Percentiles rank a stretch among this genome's conserved stretches.
Conservation (phyloP, 441 rosid species). For the Capsella rubella region DNA sequence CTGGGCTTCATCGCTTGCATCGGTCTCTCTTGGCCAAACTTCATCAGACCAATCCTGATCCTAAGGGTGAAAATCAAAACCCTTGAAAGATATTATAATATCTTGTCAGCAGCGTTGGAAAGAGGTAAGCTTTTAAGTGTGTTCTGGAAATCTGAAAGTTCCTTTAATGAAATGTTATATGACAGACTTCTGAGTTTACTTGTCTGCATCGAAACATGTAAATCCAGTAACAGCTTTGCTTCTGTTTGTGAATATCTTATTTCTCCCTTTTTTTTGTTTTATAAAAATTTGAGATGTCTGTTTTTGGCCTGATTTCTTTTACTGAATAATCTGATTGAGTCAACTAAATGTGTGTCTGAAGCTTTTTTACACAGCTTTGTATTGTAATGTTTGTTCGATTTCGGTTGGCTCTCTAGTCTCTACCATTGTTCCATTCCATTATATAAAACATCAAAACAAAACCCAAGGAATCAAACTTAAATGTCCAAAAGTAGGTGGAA, state of each 20-base stretch:
- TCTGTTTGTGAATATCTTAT: constrained; percentile 39
- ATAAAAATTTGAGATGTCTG: constrained; percentile 36
- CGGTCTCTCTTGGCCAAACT: constrained; percentile 81
- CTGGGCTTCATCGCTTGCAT: constrained; percentile 91
- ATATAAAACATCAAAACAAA: neutral
- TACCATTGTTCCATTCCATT: constrained; percentile 6
- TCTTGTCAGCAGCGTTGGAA: constrained; percentile 32
- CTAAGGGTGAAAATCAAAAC: constrained; percentile 21
- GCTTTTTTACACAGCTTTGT: neutral
- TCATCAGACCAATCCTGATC: constrained; percentile 61
- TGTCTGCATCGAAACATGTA: constrained; percentile 36
- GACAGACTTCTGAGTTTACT: constrained; percentile 30
- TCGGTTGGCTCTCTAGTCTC: neutral
- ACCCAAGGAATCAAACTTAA: neutral
- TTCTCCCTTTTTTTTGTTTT: constrained; percentile 28
- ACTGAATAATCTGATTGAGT: constrained; percentile 34
- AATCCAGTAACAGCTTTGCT: constrained; percentile 39
- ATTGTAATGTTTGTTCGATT: constrained; percentile 1
- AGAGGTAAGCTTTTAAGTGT: constrained; percentile 35
- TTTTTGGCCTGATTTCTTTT: constrained; percentile 22
- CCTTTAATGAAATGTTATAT: constrained; percentile 27
- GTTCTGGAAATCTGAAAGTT: constrained; percentile 36
- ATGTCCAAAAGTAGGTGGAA: constrained; percentile 20
- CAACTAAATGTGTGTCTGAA: neutral
- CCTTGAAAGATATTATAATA: constrained; percentile 16